Percentiles rank a stretch among this genome's conserved stretches.
Conservation (phyloP, 768 basidiomycete genomes). For the Xerocomellus amylosporus region DNA sequence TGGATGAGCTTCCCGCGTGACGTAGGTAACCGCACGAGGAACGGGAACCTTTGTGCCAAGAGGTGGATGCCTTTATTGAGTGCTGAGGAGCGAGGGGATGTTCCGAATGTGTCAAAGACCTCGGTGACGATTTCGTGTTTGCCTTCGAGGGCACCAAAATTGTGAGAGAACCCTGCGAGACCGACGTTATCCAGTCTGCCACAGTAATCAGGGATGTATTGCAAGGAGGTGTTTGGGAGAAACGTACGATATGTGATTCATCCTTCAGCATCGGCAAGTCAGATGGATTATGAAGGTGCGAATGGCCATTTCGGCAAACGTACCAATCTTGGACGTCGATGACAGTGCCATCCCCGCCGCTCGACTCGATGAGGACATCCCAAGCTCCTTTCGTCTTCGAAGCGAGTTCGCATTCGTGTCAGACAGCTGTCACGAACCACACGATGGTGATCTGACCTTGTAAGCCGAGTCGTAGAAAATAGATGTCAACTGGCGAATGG, state of each 20-base stretch:
- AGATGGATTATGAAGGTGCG: not conserved
- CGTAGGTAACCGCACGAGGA: slow-evolving; percentile 38
- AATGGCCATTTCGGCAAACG: not conserved
- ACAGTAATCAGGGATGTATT: not conserved
- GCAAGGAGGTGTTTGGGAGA: too few relatives aligned
- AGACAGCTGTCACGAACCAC: not conserved
- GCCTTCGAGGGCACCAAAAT: slow-evolving; percentile 54
- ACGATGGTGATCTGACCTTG: not conserved
- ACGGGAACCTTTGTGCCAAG: slow-evolving; percentile 37
- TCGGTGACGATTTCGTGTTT: slow-evolving; percentile 41
- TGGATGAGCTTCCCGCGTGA: slow-evolving; percentile 29
- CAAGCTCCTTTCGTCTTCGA: slow-evolving; percentile 31
- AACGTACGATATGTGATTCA: slow-evolving; percentile 36
- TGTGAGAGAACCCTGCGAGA: slow-evolving; percentile 57
- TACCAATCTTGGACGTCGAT: slow-evolving; percentile 39
- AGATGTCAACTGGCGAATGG: slow-evolving; percentile 35
- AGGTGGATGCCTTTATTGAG: slow-evolving; percentile 36
- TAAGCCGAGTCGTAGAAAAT: slow-evolving; percentile 40
- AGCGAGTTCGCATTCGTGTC: not conserved
- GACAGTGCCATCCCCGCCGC: slow-evolving; percentile 13
- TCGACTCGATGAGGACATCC: slow-evolving; percentile 25
- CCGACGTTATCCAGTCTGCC: slow-evolving; percentile 55
- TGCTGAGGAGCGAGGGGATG: slow-evolving; percentile 19
- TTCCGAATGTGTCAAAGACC: slow-evolving; percentile 38
- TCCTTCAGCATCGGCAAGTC: slow-evolving; percentile 14